Conservation (phyloP, 1,139 yeast genomes). For the Diutina rugosa region DNA sequence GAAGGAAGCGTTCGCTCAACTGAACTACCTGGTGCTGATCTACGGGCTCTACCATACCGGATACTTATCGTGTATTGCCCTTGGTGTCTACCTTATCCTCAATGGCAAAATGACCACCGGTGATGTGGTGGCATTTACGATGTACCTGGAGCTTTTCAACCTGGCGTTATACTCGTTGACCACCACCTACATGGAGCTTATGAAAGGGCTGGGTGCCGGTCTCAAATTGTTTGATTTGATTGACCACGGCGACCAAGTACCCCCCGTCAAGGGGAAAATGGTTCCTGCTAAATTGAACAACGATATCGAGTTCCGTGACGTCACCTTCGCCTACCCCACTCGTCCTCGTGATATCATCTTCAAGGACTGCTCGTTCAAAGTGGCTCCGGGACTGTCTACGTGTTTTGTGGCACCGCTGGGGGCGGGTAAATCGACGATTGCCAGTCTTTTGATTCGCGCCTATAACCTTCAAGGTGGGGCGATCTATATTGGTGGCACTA, state of each 20-base stretch:
- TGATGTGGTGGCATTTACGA: slow-evolving; percentile 35
- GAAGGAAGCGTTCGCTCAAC: slow-evolving; percentile 35
- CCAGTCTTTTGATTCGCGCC: slow-evolving; percentile 59
- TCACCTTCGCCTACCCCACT: slow-evolving; percentile 76
- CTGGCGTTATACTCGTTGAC: slow-evolving; percentile 37
- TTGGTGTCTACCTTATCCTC: slow-evolving; percentile 31
- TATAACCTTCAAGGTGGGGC: slow-evolving; percentile 47
- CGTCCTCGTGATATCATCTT: slow-evolving; percentile 67
- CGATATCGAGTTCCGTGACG: slow-evolving; percentile 52
- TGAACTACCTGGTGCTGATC: slow-evolving; percentile 33
- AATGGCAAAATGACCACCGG: slow-evolving; percentile 33
- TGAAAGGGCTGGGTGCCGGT: slow-evolving; percentile 47
- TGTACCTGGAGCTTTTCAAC: slow-evolving; percentile 37
- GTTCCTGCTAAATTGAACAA: slow-evolving; percentile 31
- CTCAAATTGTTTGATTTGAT: slow-evolving; percentile 33
- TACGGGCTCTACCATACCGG: slow-evolving; percentile 33
- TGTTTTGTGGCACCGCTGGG: slow-evolving; percentile 92
- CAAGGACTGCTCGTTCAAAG: slow-evolving; percentile 44
- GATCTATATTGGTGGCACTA: slow-evolving; percentile 53
- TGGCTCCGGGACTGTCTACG: slow-evolving; percentile 63
- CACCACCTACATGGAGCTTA: slow-evolving; percentile 39
- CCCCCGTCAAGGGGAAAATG: slow-evolving; percentile 27
- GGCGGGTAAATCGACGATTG: slow-evolving; percentile 80
- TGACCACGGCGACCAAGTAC: slow-evolving; percentile 30
- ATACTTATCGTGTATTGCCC: slow-evolving; percentile 30